Evolutionary conservation across 805 yeast species (phyloP).

Genomic region (Wickerhamiella parazyma): DNA sequence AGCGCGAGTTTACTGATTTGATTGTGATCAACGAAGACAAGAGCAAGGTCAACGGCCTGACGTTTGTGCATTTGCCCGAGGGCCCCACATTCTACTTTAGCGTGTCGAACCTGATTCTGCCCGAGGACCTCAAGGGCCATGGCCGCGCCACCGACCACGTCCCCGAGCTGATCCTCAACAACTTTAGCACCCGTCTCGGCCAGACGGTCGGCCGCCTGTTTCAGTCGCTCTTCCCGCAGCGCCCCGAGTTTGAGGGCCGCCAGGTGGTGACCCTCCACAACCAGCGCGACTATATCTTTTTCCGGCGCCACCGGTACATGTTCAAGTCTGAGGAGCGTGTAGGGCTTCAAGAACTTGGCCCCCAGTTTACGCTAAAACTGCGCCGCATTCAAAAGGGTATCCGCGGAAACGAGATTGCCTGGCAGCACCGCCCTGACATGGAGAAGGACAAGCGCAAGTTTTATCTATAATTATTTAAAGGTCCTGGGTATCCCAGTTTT

Average conservation of each 20-base stretch:
- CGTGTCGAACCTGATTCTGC: conserved; percentile 59
- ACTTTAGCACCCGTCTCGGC: conserved; percentile 86
- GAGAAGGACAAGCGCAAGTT: conserved; percentile 92
- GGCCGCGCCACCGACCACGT: conserved; percentile 82
- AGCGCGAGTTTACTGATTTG: conserved; percentile 77
- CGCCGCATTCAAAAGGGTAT: conserved; percentile 86
- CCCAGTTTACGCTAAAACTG: conserved; percentile 82
- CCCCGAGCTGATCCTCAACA: conserved; percentile 85
- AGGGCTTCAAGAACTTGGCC: conserved; percentile 92
- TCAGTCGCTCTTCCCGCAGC: conserved; percentile 82
- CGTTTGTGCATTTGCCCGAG: conserved; percentile 84
- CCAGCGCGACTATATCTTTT: conserved; percentile 89
- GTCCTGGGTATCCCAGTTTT: conserved; percentile 4
- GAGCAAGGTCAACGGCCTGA: conserved; percentile 79
- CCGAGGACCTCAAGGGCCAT: conserved; percentile 69
- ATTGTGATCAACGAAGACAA: conserved; percentile 88
- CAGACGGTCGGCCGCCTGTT: conserved; percentile 84
- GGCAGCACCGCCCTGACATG: conserved; percentile 96
- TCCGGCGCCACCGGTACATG: conserved; percentile 86
- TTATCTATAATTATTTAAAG: conserved; percentile 37
- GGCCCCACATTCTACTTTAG: conserved; percentile 95
- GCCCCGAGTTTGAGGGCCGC: conserved; percentile 88
- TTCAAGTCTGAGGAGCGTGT: conserved; percentile 84
- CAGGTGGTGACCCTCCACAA: conserved; percentile 93
- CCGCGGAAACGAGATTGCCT: conserved; percentile 68